These are phyloP conservation scores for Parmelia sp. DNA, from an alignment of 495 filamentous ascomycete species.

Conservation along the genomic window DNA sequence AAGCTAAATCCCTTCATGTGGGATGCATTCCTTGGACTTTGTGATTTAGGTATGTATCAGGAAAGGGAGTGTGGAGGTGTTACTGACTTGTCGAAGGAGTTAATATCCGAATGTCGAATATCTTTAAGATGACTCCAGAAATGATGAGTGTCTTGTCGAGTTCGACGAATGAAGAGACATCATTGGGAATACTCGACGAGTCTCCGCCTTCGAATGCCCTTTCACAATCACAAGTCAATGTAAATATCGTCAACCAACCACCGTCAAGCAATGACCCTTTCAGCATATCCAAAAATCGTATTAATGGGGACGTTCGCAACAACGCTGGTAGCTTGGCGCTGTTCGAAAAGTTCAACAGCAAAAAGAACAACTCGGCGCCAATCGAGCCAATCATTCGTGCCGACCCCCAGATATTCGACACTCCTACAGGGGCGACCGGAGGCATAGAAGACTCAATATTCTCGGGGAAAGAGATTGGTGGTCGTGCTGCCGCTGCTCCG, in stretches of 20 bases:
- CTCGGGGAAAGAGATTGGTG: slow-evolving; percentile 17
- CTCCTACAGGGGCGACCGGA: slow-evolving; percentile 27
- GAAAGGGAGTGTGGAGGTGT: slow-evolving; percentile 8
- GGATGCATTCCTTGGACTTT: slow-evolving; percentile 88
- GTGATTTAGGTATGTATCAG: slow-evolving; percentile 52
- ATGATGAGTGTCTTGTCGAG: slow-evolving; percentile 47
- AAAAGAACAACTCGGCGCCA: slow-evolving; percentile 31
- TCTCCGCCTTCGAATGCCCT: slow-evolving; percentile 33
- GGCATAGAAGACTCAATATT: slow-evolving; percentile 16
- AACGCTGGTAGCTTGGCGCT: slow-evolving; percentile 48
- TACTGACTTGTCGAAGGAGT: slow-evolving; percentile 54
- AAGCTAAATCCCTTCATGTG: slow-evolving; percentile 95
- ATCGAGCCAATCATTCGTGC: slow-evolving; percentile 29
- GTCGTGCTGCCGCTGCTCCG: slow-evolving; percentile 10
- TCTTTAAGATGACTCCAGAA: slow-evolving; percentile 74
- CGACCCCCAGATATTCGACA: slow-evolving; percentile 32
- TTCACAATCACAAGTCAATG: slow-evolving; percentile 41
- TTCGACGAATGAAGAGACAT: slow-evolving; percentile 33
- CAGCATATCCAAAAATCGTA: slow-evolving; percentile 34
- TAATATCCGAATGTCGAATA: slow-evolving; percentile 67
- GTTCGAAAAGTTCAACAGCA: slow-evolving; percentile 54
- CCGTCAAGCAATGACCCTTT: slow-evolving; percentile 40
- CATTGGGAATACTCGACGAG: slow-evolving; percentile 36
- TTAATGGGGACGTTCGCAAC: slow-evolving; percentile 36
- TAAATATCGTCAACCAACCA: slow-evolving; percentile 30